Base-by-base conservation (phyloP, 2,329 filamentous ascomycete genomes). In the Venturia effusa region DNA sequence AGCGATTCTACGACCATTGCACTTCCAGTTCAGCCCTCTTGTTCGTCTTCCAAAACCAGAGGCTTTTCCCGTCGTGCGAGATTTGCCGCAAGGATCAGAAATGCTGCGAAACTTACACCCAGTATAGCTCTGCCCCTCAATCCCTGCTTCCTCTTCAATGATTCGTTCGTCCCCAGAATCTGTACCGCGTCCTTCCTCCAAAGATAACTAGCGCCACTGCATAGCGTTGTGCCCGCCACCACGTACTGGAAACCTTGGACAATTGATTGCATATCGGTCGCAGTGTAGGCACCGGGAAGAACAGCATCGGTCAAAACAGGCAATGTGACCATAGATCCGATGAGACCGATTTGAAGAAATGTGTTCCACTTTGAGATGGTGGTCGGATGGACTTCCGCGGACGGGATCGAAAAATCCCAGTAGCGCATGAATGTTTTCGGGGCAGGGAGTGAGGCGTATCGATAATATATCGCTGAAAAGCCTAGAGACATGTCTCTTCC, bases 381-480 rank as follows among this genome's bases (percentile, higher is more conserved):
- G 0, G 90, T 94, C 0, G 90, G 90, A 66, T 85, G 88, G 6
- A 95, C 90, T 75, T 94, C 90, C 2, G 90, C 90, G 45, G 87
- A 90, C 1, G 90, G 94, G 17, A 99, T 82, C 3, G 89, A 93
- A 73, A 99, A 97, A 76, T 99, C 94, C 94, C 94, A 99, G 76
- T 97, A 99, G 22, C 94, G 82, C 22, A 83, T 78, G 75, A 97
- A 90, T 0, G 94, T 97, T 77, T 97, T 97, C 1, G 94, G 94
- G 0, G 90, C 87, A 0, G 94, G 94, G 6, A 99, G 82, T 1
- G 90, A 95, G 68, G 97, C 95, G 84, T 91, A 97, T 67, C 94
- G 88, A 75, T 94, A 97, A 79, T 97, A 97, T 69, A 99, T 87
- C 30, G 94, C 94, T 1, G 92, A 86, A 27, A 96, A 81, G 32